Conservation (phyloP, 2,329 filamentous ascomycete genomes). For the Cordyceps pruinosa region DNA sequence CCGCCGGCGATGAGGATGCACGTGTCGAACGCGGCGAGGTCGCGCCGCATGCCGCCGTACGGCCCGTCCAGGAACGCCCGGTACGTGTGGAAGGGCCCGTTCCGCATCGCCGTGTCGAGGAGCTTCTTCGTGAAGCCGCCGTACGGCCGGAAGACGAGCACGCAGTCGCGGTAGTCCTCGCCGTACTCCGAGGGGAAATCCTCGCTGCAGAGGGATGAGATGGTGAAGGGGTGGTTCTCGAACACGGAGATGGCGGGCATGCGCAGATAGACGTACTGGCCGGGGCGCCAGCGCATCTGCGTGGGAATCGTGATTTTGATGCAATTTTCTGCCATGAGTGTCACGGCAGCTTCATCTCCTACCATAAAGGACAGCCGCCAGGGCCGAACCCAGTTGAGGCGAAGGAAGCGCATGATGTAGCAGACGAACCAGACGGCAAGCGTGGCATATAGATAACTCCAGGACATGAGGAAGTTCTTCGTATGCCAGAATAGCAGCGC, state of each 20-base stretch:
- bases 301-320: slow-evolving; percentile 94
- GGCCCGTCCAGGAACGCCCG: slow-evolving; percentile 89
- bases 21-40: slow-evolving; percentile 86
- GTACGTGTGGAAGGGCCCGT: slow-evolving; percentile 87
- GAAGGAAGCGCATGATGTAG: slow-evolving; percentile 68
- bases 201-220: slow-evolving; percentile 84
- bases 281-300: slow-evolving; percentile 85
- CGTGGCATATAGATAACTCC: slow-evolving; percentile 80
- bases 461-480: slow-evolving; percentile 84
- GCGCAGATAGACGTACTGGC: slow-evolving; percentile 88
- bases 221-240: slow-evolving; percentile 93
- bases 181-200: slow-evolving; percentile 92
- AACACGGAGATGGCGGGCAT: slow-evolving; percentile 89
- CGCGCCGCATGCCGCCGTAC: slow-evolving; percentile 88
- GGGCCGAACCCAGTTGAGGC: slow-evolving; percentile 83
- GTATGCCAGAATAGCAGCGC: slow-evolving; percentile 93
- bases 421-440: slow-evolving; percentile 71
- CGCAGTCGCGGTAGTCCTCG: slow-evolving; percentile 79
- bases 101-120: slow-evolving; percentile 72
- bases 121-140: slow-evolving; percentile 83
- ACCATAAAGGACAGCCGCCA: slow-evolving; percentile 75
- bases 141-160: slow-evolving; percentile 86
- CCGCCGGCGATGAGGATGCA: slow-evolving; percentile 90
- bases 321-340: slow-evolving; percentile 85
- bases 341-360: slow-evolving; percentile 85